Evolutionary conservation across 192 early-diverging fungal genomes (phyloP), one percentile per base, ranked within the genome.

Genomic region (Funneliformis mosseae): DNA sequence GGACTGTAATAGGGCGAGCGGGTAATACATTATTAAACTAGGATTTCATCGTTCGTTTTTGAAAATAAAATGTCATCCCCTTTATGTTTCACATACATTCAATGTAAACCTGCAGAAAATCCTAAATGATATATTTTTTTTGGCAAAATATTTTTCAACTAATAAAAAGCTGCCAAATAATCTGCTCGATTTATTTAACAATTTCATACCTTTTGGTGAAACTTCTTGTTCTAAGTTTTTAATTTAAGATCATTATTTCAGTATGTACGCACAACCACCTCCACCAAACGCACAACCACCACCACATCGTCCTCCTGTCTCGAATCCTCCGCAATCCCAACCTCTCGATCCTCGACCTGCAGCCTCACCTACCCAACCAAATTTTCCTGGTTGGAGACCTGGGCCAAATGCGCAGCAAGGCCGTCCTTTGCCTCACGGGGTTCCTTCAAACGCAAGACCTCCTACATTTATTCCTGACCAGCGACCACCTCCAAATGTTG

Each of bases 401-500:
- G 66, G 25, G 71, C 14, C 68, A 81, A 8, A 79, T 68, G 5
- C 80, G 82, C 21, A 73, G 78, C 23, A 82, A 84, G 84, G 81
- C 80, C 21, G 78, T 78, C 42, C 83, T 84, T 81, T 80, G 45
- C 50, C 33, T 46, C 21, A 43, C 10, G 41, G 71, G 8, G 45
- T 21, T 41, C 41, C 41, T 39, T 16, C 43, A 25, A 23, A 38
- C 21, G 43, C 38, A 28, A 75, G 74, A 14, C 74, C 45, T 76
- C 23, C 74, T 33, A 33, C 33, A 18, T 76, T 76, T 74, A 60
- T 18, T 9, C 8, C 84, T 66, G 28, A 38, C 48, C 80, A 82
- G 81, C 50, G 77, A 48, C 67, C 86, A 83, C 48, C 74, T 61
- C 11, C 43, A 25, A 61, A 50, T 60, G 69, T 73, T 78, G 41